Percentiles rank a stretch among this genome's conserved stretches.
phyloP scores from a whole-genome alignment of 108 stramenopile species.

The Nannochloropsis granulata region DNA sequence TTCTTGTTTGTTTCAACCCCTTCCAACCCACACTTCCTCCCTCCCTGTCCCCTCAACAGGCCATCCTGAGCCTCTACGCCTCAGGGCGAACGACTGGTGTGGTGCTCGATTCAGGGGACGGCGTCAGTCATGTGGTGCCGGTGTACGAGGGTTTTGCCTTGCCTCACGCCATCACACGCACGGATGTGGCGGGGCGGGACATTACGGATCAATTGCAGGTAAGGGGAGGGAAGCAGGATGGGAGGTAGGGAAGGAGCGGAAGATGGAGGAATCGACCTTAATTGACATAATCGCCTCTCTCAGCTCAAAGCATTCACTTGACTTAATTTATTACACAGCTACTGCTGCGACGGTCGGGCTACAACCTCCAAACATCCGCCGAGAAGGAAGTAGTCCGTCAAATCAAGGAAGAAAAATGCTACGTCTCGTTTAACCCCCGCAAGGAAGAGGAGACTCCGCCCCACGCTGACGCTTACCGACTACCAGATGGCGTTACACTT shows the following conservation, averaged over 20 bases:
- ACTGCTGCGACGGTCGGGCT: constrained; percentile 62
- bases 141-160: constrained; percentile 95
- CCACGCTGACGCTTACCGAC: constrained; percentile 38
- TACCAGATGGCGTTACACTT: constrained; percentile 76
- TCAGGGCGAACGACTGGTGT: constrained; percentile 89
- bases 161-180: constrained; percentile 72
- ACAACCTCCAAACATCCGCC: constrained; percentile 73
- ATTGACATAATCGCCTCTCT: neutral
- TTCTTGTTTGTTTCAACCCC: neutral
- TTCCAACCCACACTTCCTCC: neutral
- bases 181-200: constrained; percentile 87
- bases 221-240: neutral
- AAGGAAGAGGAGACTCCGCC: constrained; percentile 31
- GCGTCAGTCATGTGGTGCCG: constrained; percentile 84
- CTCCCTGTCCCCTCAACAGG: constrained; percentile 37
- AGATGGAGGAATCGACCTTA: no score
- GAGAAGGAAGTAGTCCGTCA: constrained; percentile 69
- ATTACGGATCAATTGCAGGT: constrained; percentile 61
- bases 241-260: no score
- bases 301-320: neutral
- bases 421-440: constrained; percentile 52
- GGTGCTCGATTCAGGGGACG: constrained; percentile 93
- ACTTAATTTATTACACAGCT: constrained; percentile 35
- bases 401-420: constrained; percentile 85
- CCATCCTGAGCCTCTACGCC: constrained; percentile 81